Base-by-base conservation (phyloP, 495 filamentous ascomycete species). In the Pseudomonodictys pantanalensis region DNA sequence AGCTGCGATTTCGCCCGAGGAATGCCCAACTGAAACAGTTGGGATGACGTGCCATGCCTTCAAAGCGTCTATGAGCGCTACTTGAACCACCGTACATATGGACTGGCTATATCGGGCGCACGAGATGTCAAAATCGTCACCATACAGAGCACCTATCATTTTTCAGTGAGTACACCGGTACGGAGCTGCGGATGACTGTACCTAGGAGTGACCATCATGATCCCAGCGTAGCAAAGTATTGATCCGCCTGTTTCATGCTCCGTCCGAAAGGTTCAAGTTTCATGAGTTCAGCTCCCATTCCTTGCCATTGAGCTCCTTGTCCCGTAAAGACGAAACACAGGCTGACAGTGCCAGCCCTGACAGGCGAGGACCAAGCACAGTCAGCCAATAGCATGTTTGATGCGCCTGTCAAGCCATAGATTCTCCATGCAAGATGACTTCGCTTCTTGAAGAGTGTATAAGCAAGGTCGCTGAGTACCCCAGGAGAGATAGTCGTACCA, bases 271-370 rank as follows among this genome's bases (percentile, higher is more conserved):
- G 42, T 8, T 53, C 44, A 42, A 58, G 69, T 23, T 38, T 17
- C 0, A 74, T 23, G 17, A 77, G 62, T n/a, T 72, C 60, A 0
- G 48, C 28, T 0, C 73, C 75, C 75, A 77, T 77, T 5, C 29
- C 62, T 8, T 22, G 15, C 59, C 65, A 77, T 33, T 77, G 75
- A 3, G 75, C 75, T 23, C 75, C 75, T 57, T 77, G 75, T 0
- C 75, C 73, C 0, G 72, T 77, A 39, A 77, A 77, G 1, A 76
- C 58, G 39, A 73, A 71, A n/a, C n/a, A n/a, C n/a, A n/a, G n/a
- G n/a, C n/a, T n/a, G n/a, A n/a, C n/a, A n/a, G n/a, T n/a, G n/a
- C n/a, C n/a, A n/a, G n/a, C n/a, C n/a, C n/a, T n/a, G n/a, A n/a
- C n/a, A n/a, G n/a, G n/a, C n/a, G n/a, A n/a, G n/a, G n/a, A n/a